Evolutionary conservation across 2,329 filamentous ascomycete species (phyloP).

Genomic region (Aspergillus ochraceoroseus): DNA sequence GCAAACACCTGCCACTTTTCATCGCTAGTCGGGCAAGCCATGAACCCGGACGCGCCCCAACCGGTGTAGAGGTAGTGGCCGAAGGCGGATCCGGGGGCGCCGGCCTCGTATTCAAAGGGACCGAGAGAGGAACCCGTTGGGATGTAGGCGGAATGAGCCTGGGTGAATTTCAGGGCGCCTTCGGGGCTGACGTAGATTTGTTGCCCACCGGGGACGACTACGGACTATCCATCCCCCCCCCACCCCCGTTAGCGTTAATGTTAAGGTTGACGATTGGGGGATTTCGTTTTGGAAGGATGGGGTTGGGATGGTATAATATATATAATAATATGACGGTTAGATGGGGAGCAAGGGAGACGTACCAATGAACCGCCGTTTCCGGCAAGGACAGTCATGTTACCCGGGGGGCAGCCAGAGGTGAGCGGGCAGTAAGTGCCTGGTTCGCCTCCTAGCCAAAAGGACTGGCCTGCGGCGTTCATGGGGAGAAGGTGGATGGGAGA

Average conservation of each 20-base stretch:
- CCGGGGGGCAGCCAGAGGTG: slow-evolving; percentile 42
- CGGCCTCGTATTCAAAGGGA: slow-evolving; percentile 45
- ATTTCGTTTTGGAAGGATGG: background rate
- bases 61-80: slow-evolving; percentile 32
- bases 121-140: slow-evolving; percentile 50
- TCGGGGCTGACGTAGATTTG: slow-evolving; percentile 53
- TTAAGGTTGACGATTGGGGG: no score
- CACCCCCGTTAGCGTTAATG: no score
- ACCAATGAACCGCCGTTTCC: slow-evolving; percentile 39
- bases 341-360: slow-evolving; percentile 14
- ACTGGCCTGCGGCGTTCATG: slow-evolving; percentile 46
- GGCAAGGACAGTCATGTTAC: slow-evolving; percentile 46
- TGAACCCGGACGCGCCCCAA: slow-evolving; percentile 39
- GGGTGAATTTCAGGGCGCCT: slow-evolving; percentile 55
- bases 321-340: background rate
- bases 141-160: slow-evolving; percentile 51
- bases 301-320: background rate
- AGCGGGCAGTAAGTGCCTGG: slow-evolving; percentile 50
- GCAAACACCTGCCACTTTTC: slow-evolving; percentile 43
- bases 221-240: no score
- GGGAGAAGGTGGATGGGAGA: slow-evolving; percentile 48
- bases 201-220: slow-evolving; percentile 60
- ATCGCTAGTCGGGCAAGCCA: slow-evolving; percentile 41
- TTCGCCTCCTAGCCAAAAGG: slow-evolving; percentile 49
- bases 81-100: slow-evolving; percentile 23